Conservation (phyloP, 2,329 filamentous ascomycete species). For the Malbranchea zuffiana region DNA sequence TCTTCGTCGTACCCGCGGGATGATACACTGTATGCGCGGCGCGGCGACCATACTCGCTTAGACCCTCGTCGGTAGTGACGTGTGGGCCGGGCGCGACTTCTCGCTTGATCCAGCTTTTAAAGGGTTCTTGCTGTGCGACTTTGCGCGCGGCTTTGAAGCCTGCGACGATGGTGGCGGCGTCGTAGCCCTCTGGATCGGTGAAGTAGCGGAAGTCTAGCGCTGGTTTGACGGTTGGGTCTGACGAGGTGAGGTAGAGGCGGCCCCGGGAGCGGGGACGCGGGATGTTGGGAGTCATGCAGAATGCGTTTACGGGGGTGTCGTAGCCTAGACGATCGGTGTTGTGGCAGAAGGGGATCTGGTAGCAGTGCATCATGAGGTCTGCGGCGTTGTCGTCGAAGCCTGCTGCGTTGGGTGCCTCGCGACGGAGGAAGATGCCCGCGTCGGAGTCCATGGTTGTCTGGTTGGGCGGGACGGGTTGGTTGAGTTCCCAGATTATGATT, state of each 20-base stretch:
- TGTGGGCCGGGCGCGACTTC: slow-evolving; percentile 69
- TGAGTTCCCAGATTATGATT: slow-evolving; percentile 68
- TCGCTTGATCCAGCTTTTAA: slow-evolving; percentile 71
- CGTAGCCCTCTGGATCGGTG: slow-evolving; percentile 75
- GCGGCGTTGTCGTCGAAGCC: slow-evolving; percentile 62
- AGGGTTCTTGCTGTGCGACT: slow-evolving; percentile 63
- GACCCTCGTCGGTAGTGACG: slow-evolving; percentile 64
- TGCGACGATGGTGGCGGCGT: slow-evolving; percentile 67
- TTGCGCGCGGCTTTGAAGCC: slow-evolving; percentile 68
- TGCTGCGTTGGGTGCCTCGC: slow-evolving; percentile 58
- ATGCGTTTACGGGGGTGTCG: slow-evolving; percentile 59
- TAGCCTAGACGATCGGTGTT: slow-evolving; percentile 76
- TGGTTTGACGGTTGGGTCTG: slow-evolving; percentile 66
- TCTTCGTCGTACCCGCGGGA: slow-evolving; percentile 79
- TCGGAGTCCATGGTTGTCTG: slow-evolving; percentile 89
- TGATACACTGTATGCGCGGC: slow-evolving; percentile 86
- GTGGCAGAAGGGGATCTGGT: slow-evolving; percentile 83
- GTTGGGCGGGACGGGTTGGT: slow-evolving; percentile 62
- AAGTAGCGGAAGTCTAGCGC: slow-evolving; percentile 84
- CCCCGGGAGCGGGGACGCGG: slow-evolving; percentile 70
- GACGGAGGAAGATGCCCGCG: slow-evolving; percentile 76
- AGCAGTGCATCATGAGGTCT: slow-evolving; percentile 94
- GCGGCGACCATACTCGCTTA: slow-evolving; percentile 69
- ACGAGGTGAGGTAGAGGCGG: slow-evolving; percentile 63
- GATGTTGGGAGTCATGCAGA: slow-evolving; percentile 91